A percentile compares a stretch with the other conserved stretches of the same genome.
Evolutionary conservation across 2,329 filamentous ascomycete genomes (phyloP).

Genomic region (Tolypocladium amazonense): DNA sequence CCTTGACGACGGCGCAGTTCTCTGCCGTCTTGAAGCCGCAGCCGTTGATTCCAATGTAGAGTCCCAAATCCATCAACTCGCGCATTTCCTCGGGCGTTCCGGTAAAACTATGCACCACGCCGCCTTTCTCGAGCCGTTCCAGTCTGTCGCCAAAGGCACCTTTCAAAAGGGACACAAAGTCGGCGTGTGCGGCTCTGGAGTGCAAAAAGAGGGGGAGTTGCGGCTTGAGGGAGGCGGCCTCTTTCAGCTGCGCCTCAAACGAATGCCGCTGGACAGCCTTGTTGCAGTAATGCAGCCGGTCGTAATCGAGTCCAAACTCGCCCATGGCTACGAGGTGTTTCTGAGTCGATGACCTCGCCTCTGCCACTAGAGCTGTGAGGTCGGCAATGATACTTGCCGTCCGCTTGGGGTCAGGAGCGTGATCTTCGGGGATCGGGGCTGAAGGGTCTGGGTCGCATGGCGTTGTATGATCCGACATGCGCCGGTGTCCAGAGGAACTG

Average conservation of each 20-base stretch:
- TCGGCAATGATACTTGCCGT: conserved; percentile 41
- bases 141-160: conserved; percentile 46
- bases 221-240: conserved; percentile 58
- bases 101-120: conserved; percentile 91
- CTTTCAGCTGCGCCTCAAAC: conserved; percentile 71
- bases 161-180: conserved; percentile 67
- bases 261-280: conserved; percentile 73
- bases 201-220: conserved; percentile 87
- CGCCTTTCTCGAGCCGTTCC: conserved; percentile 58
- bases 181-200: conserved; percentile 73
- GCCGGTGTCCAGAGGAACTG: conserved; percentile 36
- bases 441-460: conserved; percentile 43
- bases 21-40: conserved; percentile 92
- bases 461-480: conserved; percentile 27
- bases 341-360: conserved; percentile 37
- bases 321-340: conserved; percentile 65
- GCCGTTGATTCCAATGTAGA: conserved; percentile 92
- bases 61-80: conserved; percentile 65
- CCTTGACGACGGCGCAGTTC: conserved; percentile 75
- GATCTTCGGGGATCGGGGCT: conserved; percentile 37
- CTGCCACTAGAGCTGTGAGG: conserved; percentile 53
- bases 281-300: conserved; percentile 73
- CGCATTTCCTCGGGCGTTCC: conserved; percentile 78
- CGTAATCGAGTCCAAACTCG: conserved; percentile 94
- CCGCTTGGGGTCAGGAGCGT: conserved; percentile 30